Evolutionary conservation across 164 flowering plant genomes (phyloP), one percentile per base, ranked within the genome.

Genomic region (Piper betle): DNA sequence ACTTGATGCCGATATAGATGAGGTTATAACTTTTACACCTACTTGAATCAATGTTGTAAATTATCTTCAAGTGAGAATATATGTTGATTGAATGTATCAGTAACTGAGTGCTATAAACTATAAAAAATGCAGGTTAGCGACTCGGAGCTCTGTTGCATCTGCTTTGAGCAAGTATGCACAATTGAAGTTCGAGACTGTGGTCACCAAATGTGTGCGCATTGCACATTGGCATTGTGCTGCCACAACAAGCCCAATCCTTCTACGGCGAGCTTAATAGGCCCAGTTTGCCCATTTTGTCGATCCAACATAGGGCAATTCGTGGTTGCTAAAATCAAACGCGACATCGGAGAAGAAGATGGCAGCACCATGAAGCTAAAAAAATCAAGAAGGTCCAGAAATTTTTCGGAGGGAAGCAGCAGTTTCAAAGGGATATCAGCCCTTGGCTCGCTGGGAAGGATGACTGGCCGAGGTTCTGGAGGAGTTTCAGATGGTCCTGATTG

Each of bases 171-270:
- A 63, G 84, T 79, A 12, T 93, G 97, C 78, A 82, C 90, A 39
- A 90, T 93, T 55, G 94, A 93, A 73, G 96, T 93, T 38, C 91
- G 81, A 73, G 77, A 79, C 69, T 93, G 99, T 55, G 96, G 97
- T 59, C 97, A 93, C 69, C 96, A 85, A 61, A 93, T 93, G 99
- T 93, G 99, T 78, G 99, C 97, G 0, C 94, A 86, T 60, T 92
- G 98, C 81, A 86, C 91, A 11, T 79, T 92, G 37, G 82, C 97
- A 58, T 78, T 92, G 5, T 92, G 98, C 69, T 89, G 97, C 77
- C 87, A 89, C 80, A 89, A 79, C 77, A 89, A 92, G 64, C 96
- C 98, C 16, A 82, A 92, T 75, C 92, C 99, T 0, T 71, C 89
- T 33, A 84, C 87, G 0, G 63, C 84, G 15, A 66, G 64, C 60